Conservation (phyloP, 768 basidiomycete genomes). For the Hemileccinum rubropunctum region DNA sequence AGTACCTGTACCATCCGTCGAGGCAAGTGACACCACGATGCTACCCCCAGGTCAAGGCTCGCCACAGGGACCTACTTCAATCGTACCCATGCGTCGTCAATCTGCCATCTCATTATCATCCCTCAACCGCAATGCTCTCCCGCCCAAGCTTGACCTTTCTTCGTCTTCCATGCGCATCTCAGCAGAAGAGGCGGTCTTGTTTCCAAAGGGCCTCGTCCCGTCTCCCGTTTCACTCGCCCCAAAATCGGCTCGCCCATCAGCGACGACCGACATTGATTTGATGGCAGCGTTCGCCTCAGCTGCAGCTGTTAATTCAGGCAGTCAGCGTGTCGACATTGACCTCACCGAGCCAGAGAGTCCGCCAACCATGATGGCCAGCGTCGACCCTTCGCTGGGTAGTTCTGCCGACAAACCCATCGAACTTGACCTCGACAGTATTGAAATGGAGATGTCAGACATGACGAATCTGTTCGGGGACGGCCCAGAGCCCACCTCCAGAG, state of each 20-base stretch:
- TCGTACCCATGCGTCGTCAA: conserved; percentile 50
- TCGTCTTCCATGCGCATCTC: conserved; percentile 59
- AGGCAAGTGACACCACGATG: conserved; percentile 17
- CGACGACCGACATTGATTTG: conserved; percentile 56
- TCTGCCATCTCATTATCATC: conserved; percentile 82
- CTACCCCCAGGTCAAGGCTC: conserved; percentile 33
- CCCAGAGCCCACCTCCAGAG: conserved; percentile 34
- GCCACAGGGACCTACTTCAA: conserved; percentile 30
- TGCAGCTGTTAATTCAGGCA: conserved; percentile 33
- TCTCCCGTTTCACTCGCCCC: conserved; percentile 84
- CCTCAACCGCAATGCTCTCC: conserved; percentile 66
- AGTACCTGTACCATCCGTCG: conserved; percentile 23
- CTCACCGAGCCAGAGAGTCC: conserved; percentile 46
- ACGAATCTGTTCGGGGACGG: conserved; percentile 55
- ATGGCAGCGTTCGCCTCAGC: conserved; percentile 60
- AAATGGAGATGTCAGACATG: conserved; percentile 55
- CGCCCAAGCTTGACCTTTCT: conserved; percentile 81
- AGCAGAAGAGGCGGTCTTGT: conserved; percentile 60
- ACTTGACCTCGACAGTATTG: conserved; percentile 67
- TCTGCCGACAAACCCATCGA: conserved; percentile 83
- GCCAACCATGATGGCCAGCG: conserved; percentile 19
- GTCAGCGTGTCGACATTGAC: conserved; percentile 50
- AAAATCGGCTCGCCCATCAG: conserved; percentile 65
- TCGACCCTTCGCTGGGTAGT: conserved; percentile 45
- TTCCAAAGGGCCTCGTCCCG: conserved; percentile 54